phyloP scores from a whole-genome alignment of 2,329 filamentous ascomycete species.

The Phialocephala subalpina region DNA sequence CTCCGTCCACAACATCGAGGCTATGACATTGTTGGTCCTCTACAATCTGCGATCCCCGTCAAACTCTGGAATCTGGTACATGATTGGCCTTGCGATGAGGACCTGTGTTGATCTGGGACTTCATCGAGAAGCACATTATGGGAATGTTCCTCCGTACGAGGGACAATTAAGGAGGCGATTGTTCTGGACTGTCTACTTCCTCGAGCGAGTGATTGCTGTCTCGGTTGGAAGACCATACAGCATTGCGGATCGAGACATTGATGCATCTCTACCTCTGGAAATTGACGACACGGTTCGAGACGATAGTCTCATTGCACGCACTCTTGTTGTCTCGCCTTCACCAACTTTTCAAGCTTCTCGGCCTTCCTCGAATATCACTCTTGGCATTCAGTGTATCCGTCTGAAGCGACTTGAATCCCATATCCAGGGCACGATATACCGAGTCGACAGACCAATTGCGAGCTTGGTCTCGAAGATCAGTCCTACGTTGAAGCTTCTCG shows the following conservation, averaged over 20 bases:
- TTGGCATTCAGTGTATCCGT: conserved; percentile 53
- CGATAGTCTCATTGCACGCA: conserved; percentile 36
- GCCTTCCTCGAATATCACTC: conserved; percentile 48
- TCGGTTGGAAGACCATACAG: conserved; percentile 59
- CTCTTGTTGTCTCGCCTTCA: conserved; percentile 43
- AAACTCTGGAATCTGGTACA: conserved; percentile 60
- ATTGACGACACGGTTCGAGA: conserved; percentile 51
- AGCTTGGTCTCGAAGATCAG: conserved; percentile 56
- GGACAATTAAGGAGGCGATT: conserved; percentile 55
- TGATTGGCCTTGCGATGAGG: conserved; percentile 61
- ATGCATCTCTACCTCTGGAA: conserved; percentile 55
- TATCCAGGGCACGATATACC: conserved; percentile 60
- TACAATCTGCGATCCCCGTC: conserved; percentile 60
- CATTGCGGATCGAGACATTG: conserved; percentile 59
- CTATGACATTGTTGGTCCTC: conserved; percentile 57
- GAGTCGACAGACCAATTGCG: conserved; percentile 54
- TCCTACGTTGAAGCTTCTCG: conserved; percentile 52
- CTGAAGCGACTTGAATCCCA: conserved; percentile 56
- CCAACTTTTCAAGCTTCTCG: conserved; percentile 41
- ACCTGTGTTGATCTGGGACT: conserved; percentile 60
- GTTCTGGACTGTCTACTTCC: conserved; percentile 60
- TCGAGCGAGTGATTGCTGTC: conserved; percentile 57
- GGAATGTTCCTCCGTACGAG: conserved; percentile 49
- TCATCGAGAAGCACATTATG: conserved; percentile 56
- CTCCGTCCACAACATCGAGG: conserved; percentile 59